Evolutionary conservation across 345 rosid genomes (phyloP).

Genomic region (Rhizophora mangle): DNA sequence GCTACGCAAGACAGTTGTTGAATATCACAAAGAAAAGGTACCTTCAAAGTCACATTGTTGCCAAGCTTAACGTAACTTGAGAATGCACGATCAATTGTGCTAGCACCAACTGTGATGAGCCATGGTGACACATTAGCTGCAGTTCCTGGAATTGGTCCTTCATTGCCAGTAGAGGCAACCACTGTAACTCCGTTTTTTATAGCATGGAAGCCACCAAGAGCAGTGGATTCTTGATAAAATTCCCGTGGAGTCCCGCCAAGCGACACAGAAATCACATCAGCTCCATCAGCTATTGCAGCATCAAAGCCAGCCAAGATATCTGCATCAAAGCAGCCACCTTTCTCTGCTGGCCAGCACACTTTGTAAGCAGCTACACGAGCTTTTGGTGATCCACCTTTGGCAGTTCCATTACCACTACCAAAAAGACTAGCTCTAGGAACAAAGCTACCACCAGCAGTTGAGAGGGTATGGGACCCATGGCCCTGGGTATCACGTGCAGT

Average conservation of each 20-base stretch:
- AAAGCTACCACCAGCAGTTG: constrained; percentile 28
- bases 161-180: constrained; percentile 11
- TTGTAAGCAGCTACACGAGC: constrained; percentile 59
- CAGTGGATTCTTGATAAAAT: not conserved
- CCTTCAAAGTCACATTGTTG: not conserved
- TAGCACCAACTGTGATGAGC: constrained; percentile 19
- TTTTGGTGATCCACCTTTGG: constrained; percentile 56
- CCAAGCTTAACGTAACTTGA: not conserved
- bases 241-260: constrained; percentile 19
- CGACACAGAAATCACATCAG: constrained; percentile 49
- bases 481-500: constrained; percentile 26
- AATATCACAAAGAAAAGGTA: not conserved
- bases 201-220: constrained; percentile 16
- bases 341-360: constrained; percentile 39
- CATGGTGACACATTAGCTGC: constrained; percentile 12
- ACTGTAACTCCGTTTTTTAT: constrained; percentile 3
- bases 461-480: constrained; percentile 38
- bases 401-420: constrained; percentile 52
- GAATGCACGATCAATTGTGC: constrained; percentile 9
- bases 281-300: constrained; percentile 48
- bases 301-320: constrained; percentile 56
- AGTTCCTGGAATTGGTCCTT: not conserved
- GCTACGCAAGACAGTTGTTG: too few species aligned
- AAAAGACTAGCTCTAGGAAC: constrained; percentile 11
- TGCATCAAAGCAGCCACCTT: constrained; percentile 34